Conservation (phyloP, 306 rosid genomes). For the Trifolium repens region DNA sequence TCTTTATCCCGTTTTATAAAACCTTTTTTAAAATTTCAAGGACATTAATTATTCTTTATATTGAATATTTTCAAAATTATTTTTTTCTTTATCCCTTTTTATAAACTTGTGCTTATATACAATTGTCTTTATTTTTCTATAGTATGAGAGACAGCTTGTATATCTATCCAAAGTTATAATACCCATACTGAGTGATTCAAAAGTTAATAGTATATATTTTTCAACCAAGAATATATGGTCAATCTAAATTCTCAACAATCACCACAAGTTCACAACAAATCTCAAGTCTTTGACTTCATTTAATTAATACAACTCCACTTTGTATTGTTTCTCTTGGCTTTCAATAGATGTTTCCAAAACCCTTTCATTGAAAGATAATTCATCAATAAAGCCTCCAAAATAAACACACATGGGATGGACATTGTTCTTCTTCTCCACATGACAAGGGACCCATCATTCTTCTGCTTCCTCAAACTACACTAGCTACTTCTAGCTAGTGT, state of each 20-base stretch:
- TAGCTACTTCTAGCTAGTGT: conserved; percentile 22
- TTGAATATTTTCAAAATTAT: too few relatives aligned
- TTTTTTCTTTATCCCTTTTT: too few relatives aligned
- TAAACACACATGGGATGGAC: conserved; percentile 55
- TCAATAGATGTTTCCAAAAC: conserved; percentile 27
- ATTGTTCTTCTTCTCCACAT: conserved; percentile 42
- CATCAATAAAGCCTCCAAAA: conserved; percentile 36
- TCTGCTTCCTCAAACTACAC: conserved; percentile 41
- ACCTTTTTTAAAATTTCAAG: too few relatives aligned
- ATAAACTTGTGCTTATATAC: too few relatives aligned
- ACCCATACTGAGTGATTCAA: conserved; percentile 39
- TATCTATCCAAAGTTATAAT: background rate
- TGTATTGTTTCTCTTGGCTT: conserved; percentile 42
- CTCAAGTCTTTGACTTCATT: background rate
- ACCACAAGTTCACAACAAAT: background rate
- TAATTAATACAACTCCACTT: conserved; percentile 44
- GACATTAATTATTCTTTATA: too few relatives aligned
- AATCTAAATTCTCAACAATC: conserved; percentile 34
- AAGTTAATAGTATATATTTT: background rate
- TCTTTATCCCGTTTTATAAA: too few relatives aligned
- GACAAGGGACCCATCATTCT: conserved; percentile 49
- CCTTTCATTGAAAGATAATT: conserved; percentile 44
- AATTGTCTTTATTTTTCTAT: too few relatives aligned
- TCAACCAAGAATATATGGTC: conserved; percentile 25
- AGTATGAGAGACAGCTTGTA: too few relatives aligned